Evolutionary conservation across 2,329 filamentous ascomycete species (phyloP).

Genomic region (Ascochyta koolunga): DNA sequence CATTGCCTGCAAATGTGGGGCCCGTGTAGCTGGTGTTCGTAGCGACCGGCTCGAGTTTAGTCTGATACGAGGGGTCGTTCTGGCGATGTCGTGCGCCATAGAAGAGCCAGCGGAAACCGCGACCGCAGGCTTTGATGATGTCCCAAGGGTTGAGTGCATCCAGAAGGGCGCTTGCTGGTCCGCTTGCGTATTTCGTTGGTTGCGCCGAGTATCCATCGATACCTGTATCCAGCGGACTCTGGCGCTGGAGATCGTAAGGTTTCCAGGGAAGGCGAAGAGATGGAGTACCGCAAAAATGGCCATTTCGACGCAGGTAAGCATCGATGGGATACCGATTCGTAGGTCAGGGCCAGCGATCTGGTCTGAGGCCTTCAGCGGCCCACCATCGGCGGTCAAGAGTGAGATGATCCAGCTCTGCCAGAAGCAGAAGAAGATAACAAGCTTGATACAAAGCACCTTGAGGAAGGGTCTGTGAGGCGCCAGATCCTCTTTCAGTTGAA

Average conservation of each 20-base stretch:
- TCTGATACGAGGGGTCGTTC: slow-evolving; percentile 50
- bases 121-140: slow-evolving; percentile 77
- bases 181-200: slow-evolving; percentile 61
- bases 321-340: slow-evolving; percentile 77
- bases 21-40: slow-evolving; percentile 26
- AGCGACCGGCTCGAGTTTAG: slow-evolving; percentile 26
- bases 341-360: slow-evolving; percentile 75
- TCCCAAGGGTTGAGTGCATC: slow-evolving; percentile 85
- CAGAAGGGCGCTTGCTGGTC: slow-evolving; percentile 67
- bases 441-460: slow-evolving; percentile 85
- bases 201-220: slow-evolving; percentile 13
- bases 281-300: slow-evolving; percentile 78
- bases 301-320: slow-evolving; percentile 86
- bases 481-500: slow-evolving; percentile 73
- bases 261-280: slow-evolving; percentile 81
- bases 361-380: slow-evolving; percentile 67
- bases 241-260: slow-evolving; percentile 62
- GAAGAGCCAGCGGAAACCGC: slow-evolving; percentile 81
- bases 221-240: slow-evolving; percentile 30
- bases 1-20: slow-evolving; percentile 34
- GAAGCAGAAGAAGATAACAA: slow-evolving; percentile 90
- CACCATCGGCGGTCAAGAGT: slow-evolving; percentile 64
- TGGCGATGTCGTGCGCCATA: slow-evolving; percentile 69
- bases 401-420: slow-evolving; percentile 74
- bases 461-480: slow-evolving; percentile 73